These are phyloP conservation scores for Neonectria faginata DNA, from an alignment of 2,329 filamentous ascomycete species.

Conservation along the genomic window DNA sequence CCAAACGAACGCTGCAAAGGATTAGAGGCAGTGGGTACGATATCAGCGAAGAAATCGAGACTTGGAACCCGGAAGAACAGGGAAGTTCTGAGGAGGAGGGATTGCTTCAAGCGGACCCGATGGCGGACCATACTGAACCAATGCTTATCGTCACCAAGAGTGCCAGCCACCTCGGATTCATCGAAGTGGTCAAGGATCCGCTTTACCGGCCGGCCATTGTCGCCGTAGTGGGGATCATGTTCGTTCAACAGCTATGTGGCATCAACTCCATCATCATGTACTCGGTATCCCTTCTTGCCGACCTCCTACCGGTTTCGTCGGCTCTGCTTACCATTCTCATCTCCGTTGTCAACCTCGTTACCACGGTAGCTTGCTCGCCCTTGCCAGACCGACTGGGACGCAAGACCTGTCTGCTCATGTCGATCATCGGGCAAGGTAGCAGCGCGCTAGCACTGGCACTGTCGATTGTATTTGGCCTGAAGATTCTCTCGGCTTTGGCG, in stretches of 20 bases:
- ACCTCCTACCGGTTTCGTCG: conserved; percentile 83
- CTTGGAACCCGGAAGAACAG: conserved; percentile 64
- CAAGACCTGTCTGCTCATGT: conserved; percentile 85
- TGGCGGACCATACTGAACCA: conserved; percentile 38
- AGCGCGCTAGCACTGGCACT: conserved; percentile 82
- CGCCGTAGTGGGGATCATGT: conserved; percentile 90
- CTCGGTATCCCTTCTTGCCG: conserved; percentile 87
- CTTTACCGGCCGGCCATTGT: conserved; percentile 79
- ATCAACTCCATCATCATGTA: conserved; percentile 99
- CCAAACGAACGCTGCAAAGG: conserved; percentile 76
- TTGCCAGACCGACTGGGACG: conserved; percentile 89
- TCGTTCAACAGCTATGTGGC: conserved; percentile 90
- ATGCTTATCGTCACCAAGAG: conserved; percentile 26
- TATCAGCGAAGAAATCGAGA: conserved; percentile 78
- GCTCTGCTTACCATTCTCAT: conserved; percentile 88
- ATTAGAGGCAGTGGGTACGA: conserved; percentile 78
- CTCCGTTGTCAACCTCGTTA: conserved; percentile 85
- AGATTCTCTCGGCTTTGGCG: conserved; percentile 81
- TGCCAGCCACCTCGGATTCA: conserved; percentile 66
- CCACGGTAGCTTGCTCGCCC: conserved; percentile 84
- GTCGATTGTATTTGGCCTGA: conserved; percentile 79
- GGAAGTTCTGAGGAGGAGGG: conserved; percentile 74
- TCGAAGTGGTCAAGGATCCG: conserved; percentile 74
- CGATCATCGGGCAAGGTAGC: conserved; percentile 84
- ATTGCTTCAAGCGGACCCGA: conserved; percentile 62